phyloP scores from a whole-genome alignment of 148 eudicot genomes.

The Rhododendron williamsianum region DNA sequence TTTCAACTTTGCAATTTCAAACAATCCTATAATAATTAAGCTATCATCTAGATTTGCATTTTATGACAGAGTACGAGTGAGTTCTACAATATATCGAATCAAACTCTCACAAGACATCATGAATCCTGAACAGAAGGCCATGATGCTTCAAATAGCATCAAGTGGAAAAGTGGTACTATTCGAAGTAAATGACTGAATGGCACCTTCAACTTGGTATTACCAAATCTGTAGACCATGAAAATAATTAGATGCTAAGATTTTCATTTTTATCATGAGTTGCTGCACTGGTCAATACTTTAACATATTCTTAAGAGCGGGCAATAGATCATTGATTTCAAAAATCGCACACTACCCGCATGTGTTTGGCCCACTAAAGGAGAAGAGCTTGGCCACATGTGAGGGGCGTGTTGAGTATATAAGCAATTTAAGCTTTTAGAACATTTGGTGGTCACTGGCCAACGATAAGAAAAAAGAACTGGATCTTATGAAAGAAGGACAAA shows the following conservation, averaged over 20 bases:
- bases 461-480: background rate
- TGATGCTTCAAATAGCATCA: constrained; percentile 1
- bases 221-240: background rate
- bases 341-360: background rate
- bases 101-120: background rate
- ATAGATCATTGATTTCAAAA: background rate
- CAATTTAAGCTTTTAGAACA: background rate
- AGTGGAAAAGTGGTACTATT: background rate
- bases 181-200: background rate
- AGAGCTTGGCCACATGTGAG: background rate
- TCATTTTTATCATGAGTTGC: background rate
- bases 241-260: background rate
- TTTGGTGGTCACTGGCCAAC: background rate
- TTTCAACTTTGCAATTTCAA: background rate
- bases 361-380: background rate
- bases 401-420: background rate
- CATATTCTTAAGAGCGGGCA: background rate
- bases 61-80: background rate
- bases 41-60: background rate
- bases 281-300: background rate
- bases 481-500: background rate
- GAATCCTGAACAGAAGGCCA: background rate
- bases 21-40: background rate
- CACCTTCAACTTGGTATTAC: background rate
- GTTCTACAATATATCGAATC: background rate